Percentiles rank a stretch among this genome's conserved stretches.
These are phyloP conservation scores for Salix viminalis DNA, from an alignment of 345 rosid species.

Conservation along the genomic window DNA sequence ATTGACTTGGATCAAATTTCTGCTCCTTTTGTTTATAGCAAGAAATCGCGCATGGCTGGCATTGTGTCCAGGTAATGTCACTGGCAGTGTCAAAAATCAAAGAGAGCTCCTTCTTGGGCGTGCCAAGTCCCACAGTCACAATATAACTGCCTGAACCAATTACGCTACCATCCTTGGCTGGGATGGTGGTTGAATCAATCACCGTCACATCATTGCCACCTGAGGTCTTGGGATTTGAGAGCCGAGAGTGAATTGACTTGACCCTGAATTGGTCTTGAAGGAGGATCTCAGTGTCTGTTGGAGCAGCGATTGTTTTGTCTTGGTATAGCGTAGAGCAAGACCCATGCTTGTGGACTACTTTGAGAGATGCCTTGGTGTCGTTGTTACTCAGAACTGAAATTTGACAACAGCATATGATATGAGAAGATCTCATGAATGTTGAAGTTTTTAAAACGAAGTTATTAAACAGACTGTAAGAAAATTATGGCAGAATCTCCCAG, in stretches of 20 bases:
- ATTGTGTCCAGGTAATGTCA: conserved; percentile 32
- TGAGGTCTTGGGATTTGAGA: conserved; percentile 19
- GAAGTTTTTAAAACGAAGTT: no score
- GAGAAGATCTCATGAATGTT: no score
- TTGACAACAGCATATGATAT: no score
- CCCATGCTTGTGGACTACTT: conserved; percentile 63
- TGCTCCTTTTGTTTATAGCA: conserved; percentile 23
- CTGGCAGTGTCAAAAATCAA: conserved; percentile 28
- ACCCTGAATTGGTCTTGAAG: conserved; percentile 59
- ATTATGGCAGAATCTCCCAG: no score
- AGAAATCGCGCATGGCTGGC: conserved; percentile 22
- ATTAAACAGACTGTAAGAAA: no score
- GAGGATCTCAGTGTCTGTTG: conserved; percentile 45
- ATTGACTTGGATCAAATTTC: conserved; percentile 14
- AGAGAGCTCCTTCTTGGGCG: conserved; percentile 16
- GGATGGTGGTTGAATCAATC: conserved; percentile 38
- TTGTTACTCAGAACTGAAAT: neutral
- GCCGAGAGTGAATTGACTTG: conserved; percentile 46
- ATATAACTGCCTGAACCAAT: conserved; percentile 30
- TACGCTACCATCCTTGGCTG: conserved; percentile 25
- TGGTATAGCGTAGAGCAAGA: conserved; percentile 42
- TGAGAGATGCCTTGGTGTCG: conserved; percentile 40
- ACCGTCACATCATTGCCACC: conserved; percentile 2
- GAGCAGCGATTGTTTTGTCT: conserved; percentile 10
- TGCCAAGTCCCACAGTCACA: conserved; percentile 26